Evolutionary conservation across 257 asterid species (phyloP), one percentile per base, ranked within the genome.

Genomic region (Petunia secreta): DNA sequence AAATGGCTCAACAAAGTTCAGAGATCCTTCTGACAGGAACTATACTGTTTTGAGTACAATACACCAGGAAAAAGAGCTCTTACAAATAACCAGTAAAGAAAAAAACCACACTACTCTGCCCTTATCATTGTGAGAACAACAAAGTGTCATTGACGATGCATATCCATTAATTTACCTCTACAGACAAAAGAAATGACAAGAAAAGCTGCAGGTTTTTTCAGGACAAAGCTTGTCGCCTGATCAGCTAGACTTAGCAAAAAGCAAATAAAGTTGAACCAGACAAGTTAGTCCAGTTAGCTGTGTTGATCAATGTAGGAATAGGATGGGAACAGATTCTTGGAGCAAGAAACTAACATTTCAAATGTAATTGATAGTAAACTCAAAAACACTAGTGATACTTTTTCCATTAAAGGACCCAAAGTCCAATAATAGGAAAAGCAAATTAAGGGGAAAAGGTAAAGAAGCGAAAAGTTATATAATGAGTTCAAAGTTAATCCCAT

Each of bases 1-100:
- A 71, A 71, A 43, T 46, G 43, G 44, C 60, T 48, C 59, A 48
- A 52, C 11, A 48, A 46, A 71, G 59, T 36, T 25, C 25, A 44
- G 60, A 25, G 41, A 71, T 48, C 43, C 60, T 9, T 34, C 48
- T 71, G 77, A 46, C 77, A 11, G 38, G 77, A 9, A 44, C 46
- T 46, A 48, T 48, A 39, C 25, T 10, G 44, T 11, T 25, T 25
- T 66, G 75, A 40, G 75, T 14, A 66, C 77, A 48, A 59, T 71
- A 25, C 58, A 69, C 25, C 77, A 5, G 44, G 77, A 48, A 25
- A 25, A 71, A 25, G 58, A 71, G 77, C 34, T 71, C 77, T 71
- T 34, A 71, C 25, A 4, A 14, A 38, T 38, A 64, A 38, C 14
- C 40, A 38, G 34, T 15, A n/a, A 38, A 37, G 13, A 8, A 38